Base-by-base conservation (phyloP, 441 rosid genomes). In the Flueggea neowawraea region DNA sequence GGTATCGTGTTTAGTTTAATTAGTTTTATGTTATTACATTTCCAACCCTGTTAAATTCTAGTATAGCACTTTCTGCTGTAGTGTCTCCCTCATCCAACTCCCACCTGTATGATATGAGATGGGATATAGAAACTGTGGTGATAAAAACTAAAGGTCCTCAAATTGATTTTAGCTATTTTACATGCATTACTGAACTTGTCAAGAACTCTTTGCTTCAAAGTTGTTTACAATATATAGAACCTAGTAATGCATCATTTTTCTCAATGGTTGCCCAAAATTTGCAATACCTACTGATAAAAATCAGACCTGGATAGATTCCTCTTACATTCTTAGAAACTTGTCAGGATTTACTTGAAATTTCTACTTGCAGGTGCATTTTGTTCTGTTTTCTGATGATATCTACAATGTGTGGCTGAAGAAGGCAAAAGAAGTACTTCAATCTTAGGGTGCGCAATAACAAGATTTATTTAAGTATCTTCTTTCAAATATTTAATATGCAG, bases 291-390 rank as follows among this genome's bases (percentile, higher is more conserved):
- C 9, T 0, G 41, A 36, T 36, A 36, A 8, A 36, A 36, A 36
- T 36, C 41, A 36, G 41, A 36, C 3, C 41, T 36, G 41, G 4
- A 36, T 5, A 5, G 41, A 4, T 36, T 36, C 41, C 50, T 10
- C 9, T 2, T 17, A 12, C 22, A 17, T 52, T 22, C 47, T 16
- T 8, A 6, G 16, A n/a, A 44, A 28, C 51, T 54, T 47, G 33
- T 12, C 63, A 52, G 48, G 17, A 48, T 49, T 60, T 28, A 12
- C 33, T 15, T 53, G 4, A 33, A 47, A 59, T 54, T 51, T 53
- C 64, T 16, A 16, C 54, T 53, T 32, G 71, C 83, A 91, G 98
- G 91, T 88, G 61, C 91, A 92, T 66, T 84, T 88, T 71, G 91
- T 88, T 54, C 75, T 88, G 69, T 85, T 93, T 66, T 58, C 74